Conservation (phyloP, 768 basidiomycete species). For the Podaxis carcinomalis region DNA sequence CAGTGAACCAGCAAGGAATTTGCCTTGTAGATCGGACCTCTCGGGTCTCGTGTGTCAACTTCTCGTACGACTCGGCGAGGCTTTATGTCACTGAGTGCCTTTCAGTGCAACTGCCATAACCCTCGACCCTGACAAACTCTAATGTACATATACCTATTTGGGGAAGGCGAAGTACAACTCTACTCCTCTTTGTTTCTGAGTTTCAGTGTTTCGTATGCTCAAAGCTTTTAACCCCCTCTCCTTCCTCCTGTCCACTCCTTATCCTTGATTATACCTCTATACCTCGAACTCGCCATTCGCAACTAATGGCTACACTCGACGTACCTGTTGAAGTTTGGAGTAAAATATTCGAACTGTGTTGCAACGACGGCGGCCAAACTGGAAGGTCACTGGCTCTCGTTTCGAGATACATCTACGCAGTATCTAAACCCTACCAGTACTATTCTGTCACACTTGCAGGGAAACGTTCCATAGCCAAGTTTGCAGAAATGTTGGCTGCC, state of each 20-base stretch:
- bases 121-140: neutral
- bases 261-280: neutral
- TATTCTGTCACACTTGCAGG: constrained; percentile 9
- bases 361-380: constrained; percentile 13
- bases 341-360: constrained; percentile 11
- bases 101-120: neutral
- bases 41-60: neutral
- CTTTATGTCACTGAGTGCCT: neutral
- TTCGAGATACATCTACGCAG: constrained; percentile 7
- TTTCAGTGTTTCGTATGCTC: neutral
- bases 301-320: constrained; percentile 1
- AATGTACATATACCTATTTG: neutral
- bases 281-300: neutral
- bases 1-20: neutral
- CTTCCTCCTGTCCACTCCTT: neutral
- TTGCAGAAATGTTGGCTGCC: constrained; percentile 7
- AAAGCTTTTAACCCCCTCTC: neutral
- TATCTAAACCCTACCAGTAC: constrained; percentile 12
- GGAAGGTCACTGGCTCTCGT: constrained; percentile 14
- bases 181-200: neutral
- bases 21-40: neutral
- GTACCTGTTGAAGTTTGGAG: constrained; percentile 14
- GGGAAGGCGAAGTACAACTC: neutral
- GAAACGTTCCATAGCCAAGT: neutral
- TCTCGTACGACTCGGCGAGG: neutral